Base-by-base conservation (phyloP, 1,284 basidiomycete species). In the Pseudozyma thailandica region DNA sequence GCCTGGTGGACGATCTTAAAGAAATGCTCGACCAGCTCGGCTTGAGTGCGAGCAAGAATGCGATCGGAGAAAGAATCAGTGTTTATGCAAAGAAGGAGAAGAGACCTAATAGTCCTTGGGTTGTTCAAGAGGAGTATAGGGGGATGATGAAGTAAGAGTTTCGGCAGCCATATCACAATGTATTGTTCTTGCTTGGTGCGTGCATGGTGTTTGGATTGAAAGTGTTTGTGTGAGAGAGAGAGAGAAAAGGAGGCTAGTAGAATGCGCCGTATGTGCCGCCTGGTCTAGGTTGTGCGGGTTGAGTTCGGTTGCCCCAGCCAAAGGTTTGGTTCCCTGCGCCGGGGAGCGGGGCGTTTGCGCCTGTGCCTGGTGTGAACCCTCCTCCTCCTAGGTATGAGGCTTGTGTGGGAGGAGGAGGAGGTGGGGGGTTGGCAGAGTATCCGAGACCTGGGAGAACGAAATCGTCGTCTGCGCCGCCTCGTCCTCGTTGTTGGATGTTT, bases 1-100 rank as follows among this genome's bases (percentile, higher is more conserved):
- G 71, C 2, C 52, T 79, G 23, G 45, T 79, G 2, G 77, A 79
- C 43, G 77, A 79, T 35, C 37, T 79, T 7, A 72, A 77, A 30
- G 75, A 77, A 37, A 30, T 62, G 48, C 69, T 79, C 38, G 74
- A 68, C n/a, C 54, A 63, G 16, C 43, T 52, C 9, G 62, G 70
- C n/a, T 71, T 54, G 30, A 21, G 53, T 7, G 72, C 75, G 3
- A 74, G 70, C 38, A 79, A 79, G 60, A 68, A 69, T 27, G 71
- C 77, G 4, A 77, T 79, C 33, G 72, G 60, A 7, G 61, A 73
- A 25, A 57, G 70, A 9, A 31, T 79, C 18, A 46, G 57, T 4
- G 72, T 61, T 20, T 77, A 68, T 28, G 77, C 77, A 1, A 53
- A 46, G 18, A 66, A 61, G 47, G 75, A 77, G 49, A 77, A 76